Base-by-base conservation (phyloP, 1,284 basidiomycete species). In the Sporisorium sorghi region DNA sequence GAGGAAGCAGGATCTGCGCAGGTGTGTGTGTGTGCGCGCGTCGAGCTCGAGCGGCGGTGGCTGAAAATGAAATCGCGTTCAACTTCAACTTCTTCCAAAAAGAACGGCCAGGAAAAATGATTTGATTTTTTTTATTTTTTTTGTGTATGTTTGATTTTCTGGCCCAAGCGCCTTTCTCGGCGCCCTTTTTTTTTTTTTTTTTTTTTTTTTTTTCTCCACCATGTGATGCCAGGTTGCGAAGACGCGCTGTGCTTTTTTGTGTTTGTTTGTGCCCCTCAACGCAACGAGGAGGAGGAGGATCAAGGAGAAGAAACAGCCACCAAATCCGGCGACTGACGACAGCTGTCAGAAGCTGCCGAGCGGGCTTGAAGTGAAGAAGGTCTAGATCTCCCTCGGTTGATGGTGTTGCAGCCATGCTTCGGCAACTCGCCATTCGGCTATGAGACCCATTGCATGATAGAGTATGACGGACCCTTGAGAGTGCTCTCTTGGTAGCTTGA, bases 71-170 rank as follows among this genome's bases (percentile, higher is more conserved):
- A 66, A 24, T 28, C 15, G 30, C n/a, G n/a, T 61, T 62, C 58
- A 68, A 68, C 65, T 62, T 68, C 58, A 68, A 62, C 65, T 62
- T 68, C 55, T 63, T 59, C 60, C 35, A n/a, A 19, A 42, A 42
- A 51, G 32, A 40, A 15, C 48, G 28, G 42, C 46, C 40, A 42
- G 48, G 15, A 37, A 58, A 63, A 62, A 43, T 56, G 42, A 37
- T 12, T n/a, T n/a, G n/a, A n/a, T n/a, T n/a, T n/a, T n/a, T n/a
- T n/a, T n/a, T n/a, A n/a, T n/a, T n/a, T n/a, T 26, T 48, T 28
- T 14, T 30, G 37, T 40, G 37, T 37, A 48, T 49, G 50, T 62
- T 58, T 55, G 66, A 67, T 67, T 40, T 49, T 49, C 5, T 24
- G 42, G 44, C 44, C 44, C 44, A n/a, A 26, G 24, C 43, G 24